Evolutionary conservation across 176 grass and related monocot species (phyloP).

Genomic region (Oryza glumipatula): DNA sequence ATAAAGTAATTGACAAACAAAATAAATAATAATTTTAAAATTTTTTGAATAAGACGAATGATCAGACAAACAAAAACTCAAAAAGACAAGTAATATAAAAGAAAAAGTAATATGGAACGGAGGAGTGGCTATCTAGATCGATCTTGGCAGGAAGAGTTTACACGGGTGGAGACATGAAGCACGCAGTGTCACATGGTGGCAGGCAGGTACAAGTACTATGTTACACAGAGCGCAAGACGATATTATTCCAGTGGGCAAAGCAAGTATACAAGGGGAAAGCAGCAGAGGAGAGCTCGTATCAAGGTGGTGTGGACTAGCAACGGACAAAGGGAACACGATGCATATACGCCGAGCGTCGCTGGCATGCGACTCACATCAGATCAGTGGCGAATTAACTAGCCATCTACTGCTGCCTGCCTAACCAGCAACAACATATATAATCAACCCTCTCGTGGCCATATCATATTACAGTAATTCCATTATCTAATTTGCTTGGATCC

Average conservation of each 20-base stretch:
- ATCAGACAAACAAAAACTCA: too few species aligned
- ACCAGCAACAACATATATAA: background rate
- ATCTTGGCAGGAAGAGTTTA: conserved; percentile 19
- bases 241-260: background rate
- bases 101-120: too few species aligned
- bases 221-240: background rate
- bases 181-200: conserved; percentile 35
- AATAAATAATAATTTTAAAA: too few species aligned
- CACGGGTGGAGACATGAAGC: background rate
- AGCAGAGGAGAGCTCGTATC: conserved; percentile 9
- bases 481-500: too few species aligned
- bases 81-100: too few species aligned
- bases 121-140: too few species aligned
- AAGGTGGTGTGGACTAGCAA: conserved; percentile 4
- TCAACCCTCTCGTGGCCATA: background rate
- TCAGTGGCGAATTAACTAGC: background rate
- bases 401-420: background rate
- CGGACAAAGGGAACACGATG: conserved; percentile 38
- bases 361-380: background rate
- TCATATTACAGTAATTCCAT: background rate
- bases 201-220: background rate
- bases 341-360: background rate
- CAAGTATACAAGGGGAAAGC: conserved; percentile 45
- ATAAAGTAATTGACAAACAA: too few species aligned
- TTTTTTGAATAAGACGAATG: too few species aligned